Conservation (phyloP, 768 basidiomycete species). For the Suillus alpinus region DNA sequence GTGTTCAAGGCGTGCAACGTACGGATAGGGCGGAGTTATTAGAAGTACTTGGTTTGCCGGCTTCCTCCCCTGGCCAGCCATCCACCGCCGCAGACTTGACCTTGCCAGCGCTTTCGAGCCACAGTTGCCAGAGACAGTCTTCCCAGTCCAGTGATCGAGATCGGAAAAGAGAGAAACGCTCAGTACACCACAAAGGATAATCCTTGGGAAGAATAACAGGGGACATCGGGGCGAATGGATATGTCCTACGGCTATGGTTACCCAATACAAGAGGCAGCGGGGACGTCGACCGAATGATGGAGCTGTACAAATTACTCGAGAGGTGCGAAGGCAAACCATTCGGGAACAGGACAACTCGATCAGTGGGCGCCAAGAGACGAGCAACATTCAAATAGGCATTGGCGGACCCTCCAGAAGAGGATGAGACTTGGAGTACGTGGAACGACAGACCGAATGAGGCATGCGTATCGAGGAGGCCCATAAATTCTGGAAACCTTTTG, state of each 20-base stretch:
- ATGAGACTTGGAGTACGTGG: slow-evolving; percentile 47
- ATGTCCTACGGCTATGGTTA: slow-evolving; percentile 28
- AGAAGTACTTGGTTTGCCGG: background rate
- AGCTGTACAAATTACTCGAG: slow-evolving; percentile 15
- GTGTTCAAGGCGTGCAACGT: background rate
- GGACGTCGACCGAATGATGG: slow-evolving; percentile 9
- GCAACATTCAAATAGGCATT: slow-evolving; percentile 64
- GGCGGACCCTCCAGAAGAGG: slow-evolving; percentile 36
- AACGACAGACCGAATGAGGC: slow-evolving; percentile 29
- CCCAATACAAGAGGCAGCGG: slow-evolving; percentile 28
- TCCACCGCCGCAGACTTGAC: slow-evolving; percentile 10
- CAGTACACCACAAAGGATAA: slow-evolving; percentile 59
- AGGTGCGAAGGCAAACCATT: slow-evolving; percentile 34
- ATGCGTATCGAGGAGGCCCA: slow-evolving; percentile 10
- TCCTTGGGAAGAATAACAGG: slow-evolving; percentile 44
- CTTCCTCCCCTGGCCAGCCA: background rate
- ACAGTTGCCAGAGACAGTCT: slow-evolving; percentile 65
- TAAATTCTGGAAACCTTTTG: slow-evolving; percentile 16
- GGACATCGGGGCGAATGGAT: slow-evolving; percentile 40
- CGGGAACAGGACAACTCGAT: slow-evolving; percentile 51
- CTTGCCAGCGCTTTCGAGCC: slow-evolving; percentile 51
- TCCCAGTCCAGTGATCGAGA: slow-evolving; percentile 55
- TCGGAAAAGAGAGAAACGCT: slow-evolving; percentile 45
- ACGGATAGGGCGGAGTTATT: background rate
- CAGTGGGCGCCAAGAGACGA: slow-evolving; percentile 52